Evolutionary conservation across 1,284 basidiomycete genomes (phyloP), one percentile per base, ranked within the genome.

Genomic region (Cutaneotrichosporon mucoides): DNA sequence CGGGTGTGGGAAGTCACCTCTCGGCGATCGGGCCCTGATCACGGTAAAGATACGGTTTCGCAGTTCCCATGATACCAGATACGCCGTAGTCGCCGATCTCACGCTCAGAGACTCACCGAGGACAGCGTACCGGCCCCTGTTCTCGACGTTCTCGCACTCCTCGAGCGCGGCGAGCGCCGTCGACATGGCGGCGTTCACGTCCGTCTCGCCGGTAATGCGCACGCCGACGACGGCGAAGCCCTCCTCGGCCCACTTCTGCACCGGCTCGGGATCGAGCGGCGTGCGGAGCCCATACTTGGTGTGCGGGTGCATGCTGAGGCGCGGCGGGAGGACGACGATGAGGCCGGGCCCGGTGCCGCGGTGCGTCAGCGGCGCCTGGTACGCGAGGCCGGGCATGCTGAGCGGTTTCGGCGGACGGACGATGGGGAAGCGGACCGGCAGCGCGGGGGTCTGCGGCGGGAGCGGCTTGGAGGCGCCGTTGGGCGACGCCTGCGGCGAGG

Each of bases 161-260:
- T 62, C 64, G 12, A 65, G 56, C 8, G 55, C 60, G 4, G 52
- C 64, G n/a, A 65, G 41, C 3, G 58, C 61, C 4, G 55, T 53
- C 1, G 41, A 43, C 5, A 65, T 45, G 2, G 59, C 59, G 15
- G 50, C 61, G 8, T 47, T 50, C 11, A 61, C 48, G 43, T 65
- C 63, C 43, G 63, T 61, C 15, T 55, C 48, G 5, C 49, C 52
- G 13, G 41, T 40, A 13, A 64, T 48, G 35, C 55, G 54, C 1
- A 53, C 53, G 35, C 60, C 59, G 38, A 61, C 64, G 35, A 65
- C 64, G n/a, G 55, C 50, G 34, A 45, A 65, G 6, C 64, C 64
- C 35, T 65, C 64, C 59, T 65, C 64, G 15, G 64, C 60, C 64
- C 64, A 65, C 54, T 65, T 65, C 37, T 50, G 50, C 5, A 62